Evolutionary conservation across 768 basidiomycete genomes (phyloP).

Genomic region (Auricularia sp.): DNA sequence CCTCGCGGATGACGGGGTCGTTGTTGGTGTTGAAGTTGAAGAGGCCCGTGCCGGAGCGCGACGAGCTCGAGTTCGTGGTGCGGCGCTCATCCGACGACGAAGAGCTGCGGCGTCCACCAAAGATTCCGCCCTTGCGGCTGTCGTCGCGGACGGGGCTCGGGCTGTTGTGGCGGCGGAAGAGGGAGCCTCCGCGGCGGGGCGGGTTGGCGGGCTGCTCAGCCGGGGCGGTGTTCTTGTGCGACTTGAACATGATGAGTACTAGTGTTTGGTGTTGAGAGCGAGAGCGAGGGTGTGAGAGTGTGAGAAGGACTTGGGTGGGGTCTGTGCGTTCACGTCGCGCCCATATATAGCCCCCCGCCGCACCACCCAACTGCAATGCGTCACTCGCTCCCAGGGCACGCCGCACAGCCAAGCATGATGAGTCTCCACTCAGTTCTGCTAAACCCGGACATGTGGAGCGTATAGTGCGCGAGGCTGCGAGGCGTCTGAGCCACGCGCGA

Average conservation of each 20-base stretch:
- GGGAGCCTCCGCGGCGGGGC: not conserved
- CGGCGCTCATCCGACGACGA: not conserved
- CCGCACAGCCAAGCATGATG: too few species aligned
- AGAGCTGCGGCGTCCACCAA: not conserved
- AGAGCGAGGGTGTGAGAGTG: not conserved
- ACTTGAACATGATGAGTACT: not conserved
- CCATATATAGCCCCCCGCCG: too few species aligned
- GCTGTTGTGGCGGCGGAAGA: not conserved
- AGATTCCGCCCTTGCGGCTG: not conserved
- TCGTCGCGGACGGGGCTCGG: not conserved
- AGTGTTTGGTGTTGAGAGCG: not conserved
- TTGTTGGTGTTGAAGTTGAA: not conserved
- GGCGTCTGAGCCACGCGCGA: too few species aligned
- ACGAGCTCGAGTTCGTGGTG: not conserved
- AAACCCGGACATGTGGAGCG: too few species aligned
- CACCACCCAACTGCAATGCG: too few species aligned
- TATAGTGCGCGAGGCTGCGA: too few species aligned
- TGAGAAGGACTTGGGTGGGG: not conserved
- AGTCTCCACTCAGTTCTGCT: too few species aligned
- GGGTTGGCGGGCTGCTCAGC: not conserved
- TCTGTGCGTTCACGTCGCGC: not conserved
- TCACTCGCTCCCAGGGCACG: too few species aligned
- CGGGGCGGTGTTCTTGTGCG: not conserved
- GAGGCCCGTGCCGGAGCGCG: not conserved
- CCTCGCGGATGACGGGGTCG: slow-evolving; percentile 1